These are phyloP conservation scores for Arachnopeziza araneosa DNA, from an alignment of 2,329 filamentous ascomycete genomes.

Conservation along the genomic window DNA sequence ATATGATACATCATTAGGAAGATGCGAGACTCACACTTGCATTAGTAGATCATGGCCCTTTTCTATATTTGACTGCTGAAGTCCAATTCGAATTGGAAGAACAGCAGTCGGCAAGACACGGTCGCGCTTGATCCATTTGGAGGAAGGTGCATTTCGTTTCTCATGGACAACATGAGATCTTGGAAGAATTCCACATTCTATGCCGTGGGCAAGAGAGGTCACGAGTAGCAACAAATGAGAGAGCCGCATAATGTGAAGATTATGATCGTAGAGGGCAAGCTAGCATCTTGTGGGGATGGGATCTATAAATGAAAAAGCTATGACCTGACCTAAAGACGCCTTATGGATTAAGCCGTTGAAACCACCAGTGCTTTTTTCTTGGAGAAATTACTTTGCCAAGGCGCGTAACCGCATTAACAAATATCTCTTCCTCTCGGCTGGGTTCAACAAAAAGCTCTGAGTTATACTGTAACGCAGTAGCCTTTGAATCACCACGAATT, in stretches of 20 bases:
- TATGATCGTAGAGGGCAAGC: neutral
- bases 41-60: constrained; percentile 22
- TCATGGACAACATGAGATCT: constrained; percentile 20
- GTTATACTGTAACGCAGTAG: too few relatives aligned
- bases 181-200: constrained; percentile 4
- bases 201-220: neutral
- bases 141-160: constrained; percentile 15
- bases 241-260: neutral
- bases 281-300: neutral
- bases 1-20: neutral
- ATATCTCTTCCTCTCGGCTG: neutral
- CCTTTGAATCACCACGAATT: neutral
- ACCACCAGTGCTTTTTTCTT: neutral
- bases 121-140: constrained; percentile 21
- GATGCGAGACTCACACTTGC: constrained; percentile 24
- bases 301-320: neutral
- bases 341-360: neutral
- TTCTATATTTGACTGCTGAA: constrained; percentile 21
- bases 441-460: too few relatives aligned
- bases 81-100: constrained; percentile 23
- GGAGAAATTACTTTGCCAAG: neutral
- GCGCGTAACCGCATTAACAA: neutral
- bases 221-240: neutral
- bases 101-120: constrained; percentile 17
- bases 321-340: neutral